Evolutionary conservation across 1,284 basidiomycete species (phyloP), one percentile per base, ranked within the genome.

Genomic region (Inonotus obliquus): DNA sequence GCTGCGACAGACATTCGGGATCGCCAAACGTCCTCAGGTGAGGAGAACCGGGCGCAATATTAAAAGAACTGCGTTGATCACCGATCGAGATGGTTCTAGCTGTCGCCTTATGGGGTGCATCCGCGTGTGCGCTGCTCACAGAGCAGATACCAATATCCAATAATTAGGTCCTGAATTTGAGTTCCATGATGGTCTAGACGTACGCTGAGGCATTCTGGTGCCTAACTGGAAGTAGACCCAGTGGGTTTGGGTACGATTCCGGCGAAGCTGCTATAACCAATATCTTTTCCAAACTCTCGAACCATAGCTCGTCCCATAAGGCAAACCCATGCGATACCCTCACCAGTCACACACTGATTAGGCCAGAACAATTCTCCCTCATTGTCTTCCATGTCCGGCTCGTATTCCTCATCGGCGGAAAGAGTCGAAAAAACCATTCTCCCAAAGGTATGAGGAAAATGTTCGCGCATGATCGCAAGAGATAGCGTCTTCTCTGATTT

Each of bases 351-450:
- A 48, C 80, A 77, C 67, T 89, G 84, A 39, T 83, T 82, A 0
- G 89, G 89, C 89, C 89, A 91, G 69, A 83, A 88, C 17, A 91
- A 76, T 68, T 91, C 89, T 64, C 89, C 87, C 69, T 90, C 89
- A 65, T 87, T 85, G 66, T 91, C 89, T 69, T 91, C 89, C 61
- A 91, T 83, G 65, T 91, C 89, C 7, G 87, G 86, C 66, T 90
- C 87, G 61, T 85, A 79, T 70, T 91, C 89, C 66, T 91, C 89
- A 13, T 77, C 76, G 0, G 80, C 75, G 0, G 77, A 75, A 45
- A 89, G 74, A n/a, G 81, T 83, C 25, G 85, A 82, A 64, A 82
- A 75, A 62, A 87, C 76, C 77, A 91, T 80, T 57, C 89, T 84
- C 17, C 84, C 79, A 70, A 87, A 89, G 1, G 89, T 91, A 38